phyloP scores from a whole-genome alignment of 495 filamentous ascomycete species.

The Neurospora sp. region DNA sequence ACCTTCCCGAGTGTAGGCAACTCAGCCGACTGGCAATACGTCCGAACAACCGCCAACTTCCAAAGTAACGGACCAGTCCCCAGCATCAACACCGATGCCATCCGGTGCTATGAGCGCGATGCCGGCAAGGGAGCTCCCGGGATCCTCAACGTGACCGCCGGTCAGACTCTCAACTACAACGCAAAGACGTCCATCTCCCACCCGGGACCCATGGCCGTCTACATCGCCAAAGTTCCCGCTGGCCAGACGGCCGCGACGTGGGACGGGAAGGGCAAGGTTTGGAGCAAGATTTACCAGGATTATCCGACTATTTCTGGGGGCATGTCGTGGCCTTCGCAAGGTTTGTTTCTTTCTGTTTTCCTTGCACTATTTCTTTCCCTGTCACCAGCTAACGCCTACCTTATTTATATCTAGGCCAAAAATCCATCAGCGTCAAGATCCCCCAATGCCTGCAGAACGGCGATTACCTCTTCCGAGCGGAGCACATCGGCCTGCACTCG shows the following conservation, averaged over 20 bases:
- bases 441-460: slow-evolving; percentile 40
- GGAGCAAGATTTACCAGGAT: slow-evolving; percentile 45
- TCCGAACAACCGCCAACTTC: slow-evolving; percentile 39
- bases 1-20: slow-evolving; percentile 22
- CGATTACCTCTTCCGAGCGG: slow-evolving; percentile 49
- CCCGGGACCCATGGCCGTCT: slow-evolving; percentile 41
- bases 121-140: slow-evolving; percentile 27
- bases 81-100: slow-evolving; percentile 35
- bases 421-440: slow-evolving; percentile 33
- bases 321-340: slow-evolving; percentile 36
- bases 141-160: slow-evolving; percentile 35
- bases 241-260: slow-evolving; percentile 35
- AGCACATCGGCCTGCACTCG: slow-evolving; percentile 46
- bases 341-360: slow-evolving; percentile 10
- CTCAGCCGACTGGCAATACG: slow-evolving; percentile 37
- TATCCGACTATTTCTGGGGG: slow-evolving; percentile 22
- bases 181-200: slow-evolving; percentile 37
- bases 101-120: slow-evolving; percentile 41
- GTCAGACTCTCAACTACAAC: slow-evolving; percentile 33
- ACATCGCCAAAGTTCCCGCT: slow-evolving; percentile 43
- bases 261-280: slow-evolving; percentile 40
- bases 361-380: too few relatives aligned
- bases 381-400: too few relatives aligned
- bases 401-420: slow-evolving; percentile 9
- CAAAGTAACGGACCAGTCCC: slow-evolving; percentile 43